Evolutionary conservation across 345 rosid genomes (phyloP).

Genomic region (Draba incana): DNA sequence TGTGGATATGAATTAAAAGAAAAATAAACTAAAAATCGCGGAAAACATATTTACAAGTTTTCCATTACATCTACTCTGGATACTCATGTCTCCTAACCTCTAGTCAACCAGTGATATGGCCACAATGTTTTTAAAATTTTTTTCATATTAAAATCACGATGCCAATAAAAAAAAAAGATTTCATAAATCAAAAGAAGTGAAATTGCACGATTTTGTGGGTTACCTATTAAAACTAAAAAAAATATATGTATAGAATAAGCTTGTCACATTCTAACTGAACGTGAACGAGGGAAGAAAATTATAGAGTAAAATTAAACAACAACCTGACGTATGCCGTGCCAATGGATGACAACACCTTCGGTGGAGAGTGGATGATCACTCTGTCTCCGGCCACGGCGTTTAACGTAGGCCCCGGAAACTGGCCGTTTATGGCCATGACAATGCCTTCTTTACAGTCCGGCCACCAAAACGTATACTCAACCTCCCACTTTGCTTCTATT

Average conservation of each 20-base stretch:
- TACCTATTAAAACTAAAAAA: too few species aligned
- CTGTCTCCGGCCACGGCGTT: slow-evolving; percentile 64
- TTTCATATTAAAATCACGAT: too few species aligned
- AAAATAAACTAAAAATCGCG: too few species aligned
- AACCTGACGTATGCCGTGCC: slow-evolving; percentile 97
- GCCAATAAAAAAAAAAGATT: too few species aligned
- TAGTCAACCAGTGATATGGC: too few species aligned
- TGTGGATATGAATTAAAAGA: too few species aligned
- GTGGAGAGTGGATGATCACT: slow-evolving; percentile 61
- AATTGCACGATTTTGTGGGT: background rate
- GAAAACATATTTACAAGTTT: too few species aligned
- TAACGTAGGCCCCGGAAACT: slow-evolving; percentile 90
- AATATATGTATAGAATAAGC: too few species aligned
- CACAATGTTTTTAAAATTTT: too few species aligned
- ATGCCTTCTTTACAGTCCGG: slow-evolving; percentile 72
- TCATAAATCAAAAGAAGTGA: background rate
- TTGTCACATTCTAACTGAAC: background rate
- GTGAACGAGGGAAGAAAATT: background rate
- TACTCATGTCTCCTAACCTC: too few species aligned
- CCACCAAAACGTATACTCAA: slow-evolving; percentile 59
- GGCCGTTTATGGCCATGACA: slow-evolving; percentile 77
- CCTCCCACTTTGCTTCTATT: slow-evolving; percentile 60
- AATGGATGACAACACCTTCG: slow-evolving; percentile 84
- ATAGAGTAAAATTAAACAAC: background rate
- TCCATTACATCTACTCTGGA: too few species aligned